phyloP scores from a whole-genome alignment of 257 asterid species.

The Nicotiana tabacum region DNA sequence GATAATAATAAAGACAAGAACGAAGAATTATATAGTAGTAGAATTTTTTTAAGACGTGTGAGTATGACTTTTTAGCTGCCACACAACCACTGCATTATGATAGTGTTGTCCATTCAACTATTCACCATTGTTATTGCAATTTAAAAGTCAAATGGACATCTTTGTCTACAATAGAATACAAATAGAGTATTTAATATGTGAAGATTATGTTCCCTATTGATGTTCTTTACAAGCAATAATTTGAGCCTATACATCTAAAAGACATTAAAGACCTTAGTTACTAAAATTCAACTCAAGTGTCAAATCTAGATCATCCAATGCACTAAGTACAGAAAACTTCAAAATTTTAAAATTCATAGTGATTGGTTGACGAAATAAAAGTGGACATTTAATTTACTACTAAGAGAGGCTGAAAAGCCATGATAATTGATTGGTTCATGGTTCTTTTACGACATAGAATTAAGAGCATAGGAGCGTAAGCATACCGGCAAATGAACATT shows the following conservation, averaged over 20 bases:
- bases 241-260: neutral
- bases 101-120: neutral
- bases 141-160: neutral
- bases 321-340: neutral
- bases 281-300: neutral
- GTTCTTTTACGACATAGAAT: neutral
- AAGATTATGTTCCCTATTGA: neutral
- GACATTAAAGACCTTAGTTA: neutral
- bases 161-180: neutral
- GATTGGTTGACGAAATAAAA: neutral
- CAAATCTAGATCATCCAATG: neutral
- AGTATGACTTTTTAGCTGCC: neutral
- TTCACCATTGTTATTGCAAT: neutral
- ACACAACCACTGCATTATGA: neutral
- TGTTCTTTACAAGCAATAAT: neutral
- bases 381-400: neutral
- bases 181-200: neutral
- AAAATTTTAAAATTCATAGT: neutral
- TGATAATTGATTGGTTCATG: no score
- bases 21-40: neutral
- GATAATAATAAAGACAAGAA: neutral
- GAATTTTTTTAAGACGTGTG: neutral
- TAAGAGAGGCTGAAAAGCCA: neutral
- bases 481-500: neutral
- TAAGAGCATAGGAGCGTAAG: neutral